A percentile compares a stretch with the other conserved stretches of the same genome.
phyloP scores from a whole-genome alignment of 176 grass and related monocot species.

The Triticum turgidum region DNA sequence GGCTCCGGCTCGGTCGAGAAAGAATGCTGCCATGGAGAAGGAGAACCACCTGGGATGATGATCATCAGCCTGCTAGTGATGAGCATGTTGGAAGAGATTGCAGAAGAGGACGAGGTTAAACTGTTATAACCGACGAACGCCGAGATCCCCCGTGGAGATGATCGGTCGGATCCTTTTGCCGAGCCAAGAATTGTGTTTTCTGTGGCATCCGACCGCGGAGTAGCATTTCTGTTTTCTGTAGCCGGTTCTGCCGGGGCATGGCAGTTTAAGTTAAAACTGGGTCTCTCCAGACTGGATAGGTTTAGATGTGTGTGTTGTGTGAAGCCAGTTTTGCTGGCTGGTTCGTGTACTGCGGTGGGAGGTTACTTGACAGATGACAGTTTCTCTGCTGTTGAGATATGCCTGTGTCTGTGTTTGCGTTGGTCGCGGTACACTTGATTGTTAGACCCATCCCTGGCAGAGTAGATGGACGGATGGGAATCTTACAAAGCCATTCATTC shows the following conservation, averaged over 20 bases:
- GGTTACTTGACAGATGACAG: constrained; percentile 28
- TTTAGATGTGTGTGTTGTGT: constrained; percentile 1
- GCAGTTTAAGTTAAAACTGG: not conserved
- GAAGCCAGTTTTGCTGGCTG: constrained; percentile 35
- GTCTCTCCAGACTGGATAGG: constrained; percentile 19
- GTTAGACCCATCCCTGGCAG: constrained; percentile 7
- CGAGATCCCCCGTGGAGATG: not conserved
- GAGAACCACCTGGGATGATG: constrained; percentile 11
- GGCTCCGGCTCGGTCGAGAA: not conserved
- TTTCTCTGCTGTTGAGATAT: constrained; percentile 23
- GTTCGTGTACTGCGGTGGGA: constrained; percentile 19
- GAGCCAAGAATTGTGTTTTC: not conserved
- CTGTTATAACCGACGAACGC: not conserved
- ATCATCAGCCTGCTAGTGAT: not conserved
- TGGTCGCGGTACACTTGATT: not conserved
- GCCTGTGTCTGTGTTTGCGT: not conserved
- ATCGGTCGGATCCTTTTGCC: not conserved
- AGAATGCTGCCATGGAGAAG: constrained; percentile 3
- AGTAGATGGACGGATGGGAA: constrained; percentile 11
- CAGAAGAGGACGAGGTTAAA: not conserved
- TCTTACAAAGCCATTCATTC: not conserved
- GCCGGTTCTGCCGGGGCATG: not conserved
- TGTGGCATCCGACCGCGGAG: not conserved
- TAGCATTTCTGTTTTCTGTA: not conserved
- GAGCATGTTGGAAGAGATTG: not conserved